phyloP scores from a whole-genome alignment of 129 eudicot species.

The Pittosporum tobira region DNA sequence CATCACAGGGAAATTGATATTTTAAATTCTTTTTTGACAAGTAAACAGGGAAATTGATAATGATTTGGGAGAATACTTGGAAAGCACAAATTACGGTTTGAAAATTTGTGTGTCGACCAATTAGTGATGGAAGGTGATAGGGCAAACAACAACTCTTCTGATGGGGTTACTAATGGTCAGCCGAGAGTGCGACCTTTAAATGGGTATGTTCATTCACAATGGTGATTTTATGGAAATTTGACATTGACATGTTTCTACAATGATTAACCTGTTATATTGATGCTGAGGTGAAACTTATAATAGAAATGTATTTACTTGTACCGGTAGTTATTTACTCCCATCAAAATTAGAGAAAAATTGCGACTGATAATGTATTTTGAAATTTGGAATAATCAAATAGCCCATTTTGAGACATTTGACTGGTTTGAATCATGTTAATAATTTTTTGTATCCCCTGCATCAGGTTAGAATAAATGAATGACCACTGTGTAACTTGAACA shows the following conservation, averaged over 20 bases:
- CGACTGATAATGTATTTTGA: too few relatives aligned
- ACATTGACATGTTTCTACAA: too few relatives aligned
- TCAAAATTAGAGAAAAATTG: too few relatives aligned
- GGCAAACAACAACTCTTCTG: constrained; percentile 29
- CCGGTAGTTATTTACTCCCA: too few relatives aligned
- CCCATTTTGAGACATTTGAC: too few relatives aligned
- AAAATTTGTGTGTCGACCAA: constrained; percentile 18
- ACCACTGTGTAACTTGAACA: not conserved
- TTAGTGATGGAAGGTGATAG: constrained; percentile 56
- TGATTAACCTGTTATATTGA: too few relatives aligned
- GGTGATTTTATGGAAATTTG: not conserved
- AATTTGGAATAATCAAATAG: too few relatives aligned
- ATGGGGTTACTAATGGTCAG: constrained; percentile 32
- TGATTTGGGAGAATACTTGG: constrained; percentile 34
- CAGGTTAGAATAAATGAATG: not conserved
- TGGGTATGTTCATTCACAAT: constrained; percentile 42
- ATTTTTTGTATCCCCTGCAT: not conserved
- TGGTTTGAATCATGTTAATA: too few relatives aligned
- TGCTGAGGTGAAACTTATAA: too few relatives aligned
- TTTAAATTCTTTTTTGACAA: too few relatives aligned
- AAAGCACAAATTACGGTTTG: constrained; percentile 30
- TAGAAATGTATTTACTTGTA: too few relatives aligned
- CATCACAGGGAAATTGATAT: constrained; percentile 25
- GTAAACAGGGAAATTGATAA: constrained; percentile 31
- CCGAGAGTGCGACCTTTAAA: constrained; percentile 52